A percentile compares a stretch with the other conserved stretches of the same genome.
Evolutionary conservation across 768 basidiomycete species (phyloP).

Genomic region (Auriscalpium orientale): DNA sequence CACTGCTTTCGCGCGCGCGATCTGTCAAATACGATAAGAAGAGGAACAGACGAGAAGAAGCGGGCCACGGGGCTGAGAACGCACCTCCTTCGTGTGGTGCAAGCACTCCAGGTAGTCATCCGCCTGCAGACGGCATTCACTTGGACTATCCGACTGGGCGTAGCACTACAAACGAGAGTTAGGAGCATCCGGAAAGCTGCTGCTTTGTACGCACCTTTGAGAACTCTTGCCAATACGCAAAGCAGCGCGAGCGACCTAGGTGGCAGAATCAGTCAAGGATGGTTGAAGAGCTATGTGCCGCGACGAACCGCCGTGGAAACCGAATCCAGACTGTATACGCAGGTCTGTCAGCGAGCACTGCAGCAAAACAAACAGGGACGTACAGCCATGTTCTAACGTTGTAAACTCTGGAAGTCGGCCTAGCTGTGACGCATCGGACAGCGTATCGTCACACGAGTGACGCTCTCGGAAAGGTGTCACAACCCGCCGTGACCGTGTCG

Average conservation of each 20-base stretch:
- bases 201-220: conserved; percentile 42
- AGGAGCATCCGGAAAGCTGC: neutral
- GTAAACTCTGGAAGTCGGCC: too few species aligned
- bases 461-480: neutral
- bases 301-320: conserved; percentile 49
- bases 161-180: conserved; percentile 56
- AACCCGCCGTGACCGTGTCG: too few species aligned
- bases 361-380: conserved; percentile 3
- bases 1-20: conserved; percentile 59
- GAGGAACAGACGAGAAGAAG: neutral
- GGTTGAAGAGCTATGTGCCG: neutral
- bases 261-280: too few species aligned
- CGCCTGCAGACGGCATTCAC: conserved; percentile 59
- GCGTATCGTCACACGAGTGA: neutral
- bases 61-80: conserved; percentile 17
- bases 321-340: conserved; percentile 50
- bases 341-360: neutral
- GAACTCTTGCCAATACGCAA: conserved; percentile 90
- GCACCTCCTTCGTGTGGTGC: conserved; percentile 82
- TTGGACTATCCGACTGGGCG: conserved; percentile 66
- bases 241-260: conserved; percentile 78
- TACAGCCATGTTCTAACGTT: conserved; percentile 17
- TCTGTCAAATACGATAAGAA: conserved; percentile 27
- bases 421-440: neutral
- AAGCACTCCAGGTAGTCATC: conserved; percentile 92